phyloP scores from a whole-genome alignment of 306 rosid genomes.

The Begonia fuchsioides region DNA sequence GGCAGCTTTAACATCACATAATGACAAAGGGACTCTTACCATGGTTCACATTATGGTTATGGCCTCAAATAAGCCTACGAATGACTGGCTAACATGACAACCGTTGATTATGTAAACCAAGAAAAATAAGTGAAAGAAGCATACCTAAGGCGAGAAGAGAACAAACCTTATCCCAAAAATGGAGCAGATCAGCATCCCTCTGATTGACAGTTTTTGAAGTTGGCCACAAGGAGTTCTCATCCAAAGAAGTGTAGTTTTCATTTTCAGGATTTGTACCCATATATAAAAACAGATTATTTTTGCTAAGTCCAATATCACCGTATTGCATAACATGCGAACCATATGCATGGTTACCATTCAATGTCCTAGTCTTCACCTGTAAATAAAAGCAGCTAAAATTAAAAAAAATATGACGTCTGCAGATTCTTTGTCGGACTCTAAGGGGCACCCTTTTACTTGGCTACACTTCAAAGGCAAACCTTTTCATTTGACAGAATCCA shows the following conservation, averaged over 20 bases:
- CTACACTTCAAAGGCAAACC: not conserved
- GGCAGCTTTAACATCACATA: no score
- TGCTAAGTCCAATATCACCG: constrained; percentile 48
- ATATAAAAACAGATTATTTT: constrained; percentile 30
- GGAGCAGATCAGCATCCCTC: constrained; percentile 92
- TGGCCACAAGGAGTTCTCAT: constrained; percentile 48
- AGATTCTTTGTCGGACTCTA: no score
- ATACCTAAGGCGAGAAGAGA: not conserved
- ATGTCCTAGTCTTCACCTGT: constrained; percentile 77
- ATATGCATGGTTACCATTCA: constrained; percentile 30
- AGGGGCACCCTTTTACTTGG: not conserved
- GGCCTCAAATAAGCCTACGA: no score
- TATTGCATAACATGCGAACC: constrained; percentile 98
- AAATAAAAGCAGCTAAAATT: constrained; percentile 8
- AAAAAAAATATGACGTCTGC: not conserved
- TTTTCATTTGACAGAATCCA: not conserved
- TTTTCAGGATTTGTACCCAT: constrained; percentile 90
- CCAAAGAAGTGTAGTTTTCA: constrained; percentile 58
- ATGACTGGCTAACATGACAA: no score
- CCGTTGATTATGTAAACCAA: not conserved
- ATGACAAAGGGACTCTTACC: no score
- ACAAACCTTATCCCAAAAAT: constrained; percentile 88
- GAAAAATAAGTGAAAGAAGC: constrained; percentile 5
- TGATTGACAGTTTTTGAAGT: constrained; percentile 56
- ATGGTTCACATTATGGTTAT: no score